These are phyloP conservation scores for Epicoccum nigrum DNA, from an alignment of 2,329 filamentous ascomycete genomes.

Conservation along the genomic window DNA sequence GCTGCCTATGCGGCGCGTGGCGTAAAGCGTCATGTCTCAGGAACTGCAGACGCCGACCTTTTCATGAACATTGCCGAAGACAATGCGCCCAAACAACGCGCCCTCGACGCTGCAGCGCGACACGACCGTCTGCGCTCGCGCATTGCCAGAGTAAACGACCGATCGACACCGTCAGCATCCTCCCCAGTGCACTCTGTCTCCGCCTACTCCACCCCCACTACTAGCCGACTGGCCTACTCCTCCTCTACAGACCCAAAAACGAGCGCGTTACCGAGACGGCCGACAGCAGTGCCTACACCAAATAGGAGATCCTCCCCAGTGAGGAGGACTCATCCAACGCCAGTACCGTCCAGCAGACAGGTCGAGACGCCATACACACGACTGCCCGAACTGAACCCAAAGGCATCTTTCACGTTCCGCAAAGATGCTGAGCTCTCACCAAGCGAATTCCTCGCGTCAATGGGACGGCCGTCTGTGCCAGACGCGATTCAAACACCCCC, in stretches of 20 bases:
- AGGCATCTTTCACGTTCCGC: conserved; percentile 35
- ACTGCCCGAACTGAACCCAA: conserved; percentile 36
- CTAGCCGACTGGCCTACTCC: conserved; percentile 35
- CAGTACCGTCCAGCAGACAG: conserved; percentile 34
- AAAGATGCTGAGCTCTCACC: conserved; percentile 41
- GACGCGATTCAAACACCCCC: conserved; percentile 43
- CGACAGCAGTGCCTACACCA: conserved; percentile 41
- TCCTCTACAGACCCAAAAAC: conserved; percentile 33
- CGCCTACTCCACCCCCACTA: conserved; percentile 32
- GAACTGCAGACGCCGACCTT: conserved; percentile 44
- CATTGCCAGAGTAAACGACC: conserved; percentile 44
- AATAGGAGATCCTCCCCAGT: conserved; percentile 30
- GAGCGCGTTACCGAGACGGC: conserved; percentile 34
- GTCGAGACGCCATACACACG: conserved; percentile 34
- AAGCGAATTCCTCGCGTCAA: conserved; percentile 43
- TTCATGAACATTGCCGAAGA: conserved; percentile 52
- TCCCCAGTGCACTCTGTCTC: conserved; percentile 32
- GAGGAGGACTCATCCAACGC: no score
- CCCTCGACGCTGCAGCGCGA: conserved; percentile 34
- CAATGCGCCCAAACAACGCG: conserved; percentile 34
- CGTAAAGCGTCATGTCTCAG: conserved; percentile 18
- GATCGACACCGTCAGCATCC: conserved; percentile 43
- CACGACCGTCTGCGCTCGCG: conserved; percentile 42
- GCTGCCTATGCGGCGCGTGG: conserved; percentile 22
- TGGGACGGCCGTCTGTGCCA: conserved; percentile 42